Evolutionary conservation across 2,329 filamentous ascomycete species (phyloP).

Genomic region (Atkinsonella hypoxylon): DNA sequence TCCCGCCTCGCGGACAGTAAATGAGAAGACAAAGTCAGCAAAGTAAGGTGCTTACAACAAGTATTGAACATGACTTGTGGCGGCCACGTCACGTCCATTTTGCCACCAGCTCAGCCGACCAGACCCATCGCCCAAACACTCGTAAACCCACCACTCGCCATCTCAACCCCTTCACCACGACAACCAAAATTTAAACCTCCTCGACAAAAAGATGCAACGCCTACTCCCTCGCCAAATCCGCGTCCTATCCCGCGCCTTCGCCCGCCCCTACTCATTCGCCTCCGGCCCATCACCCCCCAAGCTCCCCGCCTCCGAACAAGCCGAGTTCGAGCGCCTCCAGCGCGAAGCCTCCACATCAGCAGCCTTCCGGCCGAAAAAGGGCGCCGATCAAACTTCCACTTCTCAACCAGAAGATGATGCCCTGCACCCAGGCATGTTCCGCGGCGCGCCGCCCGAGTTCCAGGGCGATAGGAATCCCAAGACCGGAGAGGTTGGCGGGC

Average conservation of each 20-base stretch:
- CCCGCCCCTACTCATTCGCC: conserved; percentile 29
- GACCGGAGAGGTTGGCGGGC: conserved; percentile 91
- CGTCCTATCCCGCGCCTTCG: not conserved
- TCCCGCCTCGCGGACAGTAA: too few species aligned
- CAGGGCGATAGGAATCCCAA: conserved; percentile 83
- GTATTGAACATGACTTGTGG: too few species aligned
- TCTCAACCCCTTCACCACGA: not conserved
- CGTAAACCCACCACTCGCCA: not conserved
- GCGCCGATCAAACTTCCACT: conserved; percentile 5
- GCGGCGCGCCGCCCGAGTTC: conserved; percentile 81
- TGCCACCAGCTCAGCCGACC: too few species aligned
- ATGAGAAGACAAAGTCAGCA: too few species aligned
- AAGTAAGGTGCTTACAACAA: too few species aligned
- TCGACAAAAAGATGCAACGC: conserved; percentile 1
- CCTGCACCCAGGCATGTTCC: conserved; percentile 49
- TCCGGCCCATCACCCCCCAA: conserved; percentile 64
- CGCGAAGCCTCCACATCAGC: conserved; percentile 39
- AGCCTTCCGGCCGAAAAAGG: conserved; percentile 23
- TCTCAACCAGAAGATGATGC: conserved; percentile 13
- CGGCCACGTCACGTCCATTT: too few species aligned
- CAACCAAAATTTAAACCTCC: not conserved
- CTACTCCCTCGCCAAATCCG: conserved; percentile 5
- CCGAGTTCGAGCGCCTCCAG: conserved; percentile 81
- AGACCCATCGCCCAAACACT: too few species aligned
- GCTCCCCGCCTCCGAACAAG: conserved; percentile 79